These are phyloP conservation scores for Daucus carota DNA, from an alignment of 129 eudicot genomes.

Conservation along the genomic window DNA sequence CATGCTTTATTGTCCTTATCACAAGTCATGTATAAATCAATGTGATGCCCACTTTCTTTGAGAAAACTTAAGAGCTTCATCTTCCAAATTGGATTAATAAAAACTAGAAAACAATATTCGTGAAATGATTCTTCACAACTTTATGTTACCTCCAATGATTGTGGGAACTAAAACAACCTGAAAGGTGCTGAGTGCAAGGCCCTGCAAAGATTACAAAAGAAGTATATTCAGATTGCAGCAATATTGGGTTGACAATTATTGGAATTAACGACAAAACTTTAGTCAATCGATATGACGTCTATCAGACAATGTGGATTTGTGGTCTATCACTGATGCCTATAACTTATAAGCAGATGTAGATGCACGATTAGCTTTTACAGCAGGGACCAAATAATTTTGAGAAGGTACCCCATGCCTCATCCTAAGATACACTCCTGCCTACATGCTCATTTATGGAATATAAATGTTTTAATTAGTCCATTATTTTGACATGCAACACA, in stretches of 20 bases:
- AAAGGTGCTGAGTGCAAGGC: constrained; percentile 93
- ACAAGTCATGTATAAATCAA: background rate
- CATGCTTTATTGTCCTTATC: background rate
- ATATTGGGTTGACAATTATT: background rate
- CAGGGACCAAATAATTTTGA: background rate
- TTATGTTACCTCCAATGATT: constrained; percentile 74
- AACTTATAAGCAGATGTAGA: background rate
- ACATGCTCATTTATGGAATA: background rate
- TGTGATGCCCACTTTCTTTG: background rate
- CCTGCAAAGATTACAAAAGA: constrained; percentile 41
- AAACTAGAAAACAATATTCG: background rate
- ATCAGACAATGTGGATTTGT: background rate
- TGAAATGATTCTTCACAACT: constrained; percentile 1
- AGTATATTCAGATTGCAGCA: background rate
- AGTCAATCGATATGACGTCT: background rate
- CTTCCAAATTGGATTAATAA: background rate
- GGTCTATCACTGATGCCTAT: background rate
- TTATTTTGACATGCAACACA: background rate
- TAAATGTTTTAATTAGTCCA: background rate
- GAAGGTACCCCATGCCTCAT: background rate
- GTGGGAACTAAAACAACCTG: constrained; percentile 96
- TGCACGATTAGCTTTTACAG: background rate
- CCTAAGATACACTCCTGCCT: background rate
- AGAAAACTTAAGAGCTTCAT: constrained; percentile 1
- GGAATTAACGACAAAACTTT: background rate